Conservation (phyloP, 371 early-diverging fungal genomes). For the Mucor indicus region DNA sequence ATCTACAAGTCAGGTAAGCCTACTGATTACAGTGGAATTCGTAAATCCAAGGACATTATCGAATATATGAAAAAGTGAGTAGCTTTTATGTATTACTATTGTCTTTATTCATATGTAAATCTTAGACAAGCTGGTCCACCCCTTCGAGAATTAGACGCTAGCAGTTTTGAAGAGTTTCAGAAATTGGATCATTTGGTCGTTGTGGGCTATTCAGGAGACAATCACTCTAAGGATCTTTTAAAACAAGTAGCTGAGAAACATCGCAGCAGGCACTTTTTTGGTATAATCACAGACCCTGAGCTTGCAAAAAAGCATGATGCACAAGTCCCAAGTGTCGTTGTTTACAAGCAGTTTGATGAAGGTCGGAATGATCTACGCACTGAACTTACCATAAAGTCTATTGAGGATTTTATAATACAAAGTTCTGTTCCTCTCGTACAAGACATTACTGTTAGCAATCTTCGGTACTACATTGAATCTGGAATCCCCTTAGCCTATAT, state of each 20-base stretch:
- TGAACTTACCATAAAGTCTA: slow-evolving; percentile 45
- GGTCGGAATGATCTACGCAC: slow-evolving; percentile 65
- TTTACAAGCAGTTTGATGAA: slow-evolving; percentile 92
- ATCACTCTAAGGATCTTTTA: slow-evolving; percentile 58
- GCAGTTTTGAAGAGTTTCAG: slow-evolving; percentile 70
- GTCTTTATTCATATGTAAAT: too few species aligned
- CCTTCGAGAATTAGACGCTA: slow-evolving; percentile 60
- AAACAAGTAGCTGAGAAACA: slow-evolving; percentile 66
- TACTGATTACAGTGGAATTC: slow-evolving; percentile 78
- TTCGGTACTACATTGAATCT: slow-evolving; percentile 73
- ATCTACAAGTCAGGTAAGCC: slow-evolving; percentile 74
- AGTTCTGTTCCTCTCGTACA: slow-evolving; percentile 85
- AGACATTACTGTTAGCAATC: slow-evolving; percentile 88
- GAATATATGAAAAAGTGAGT: slow-evolving; percentile 86
- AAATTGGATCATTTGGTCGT: slow-evolving; percentile 84
- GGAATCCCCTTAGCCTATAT: slow-evolving; percentile 87
- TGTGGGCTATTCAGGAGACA: slow-evolving; percentile 72
- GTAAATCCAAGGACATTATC: slow-evolving; percentile 81
- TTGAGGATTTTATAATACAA: slow-evolving; percentile 67
- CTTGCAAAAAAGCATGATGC: slow-evolving; percentile 45
- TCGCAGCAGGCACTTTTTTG: slow-evolving; percentile 86
- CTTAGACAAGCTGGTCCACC: slow-evolving; percentile 75
- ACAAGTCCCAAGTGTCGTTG: slow-evolving; percentile 63
- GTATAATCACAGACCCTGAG: slow-evolving; percentile 61
- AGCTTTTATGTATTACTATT: background rate